Evolutionary conservation across 2,329 filamentous ascomycete species (phyloP).

Genomic region (Phyllosticta paracitricarpa): DNA sequence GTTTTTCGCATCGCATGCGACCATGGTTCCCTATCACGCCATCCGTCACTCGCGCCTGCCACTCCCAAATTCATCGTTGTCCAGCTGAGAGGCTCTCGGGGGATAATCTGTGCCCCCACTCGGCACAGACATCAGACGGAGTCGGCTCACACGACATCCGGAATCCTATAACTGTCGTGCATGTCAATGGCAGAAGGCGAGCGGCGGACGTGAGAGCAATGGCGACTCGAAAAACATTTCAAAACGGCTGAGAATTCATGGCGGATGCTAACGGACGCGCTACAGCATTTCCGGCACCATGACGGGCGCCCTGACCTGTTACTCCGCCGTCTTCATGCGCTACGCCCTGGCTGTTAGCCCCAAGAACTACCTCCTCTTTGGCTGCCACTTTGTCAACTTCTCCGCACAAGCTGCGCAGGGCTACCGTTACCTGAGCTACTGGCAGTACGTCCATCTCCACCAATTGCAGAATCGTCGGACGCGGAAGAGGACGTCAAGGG

Average conservation of each 20-base stretch:
- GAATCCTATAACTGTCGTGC: neutral
- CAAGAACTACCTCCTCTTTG: slow-evolving; percentile 58
- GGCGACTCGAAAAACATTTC: neutral
- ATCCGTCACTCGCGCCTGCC: neutral
- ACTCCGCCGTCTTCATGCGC: slow-evolving; percentile 57
- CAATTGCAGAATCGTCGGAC: neutral
- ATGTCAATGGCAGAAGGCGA: neutral
- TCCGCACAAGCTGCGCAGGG: slow-evolving; percentile 50
- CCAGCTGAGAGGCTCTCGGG: neutral
- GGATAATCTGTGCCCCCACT: neutral
- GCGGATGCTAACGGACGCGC: neutral
- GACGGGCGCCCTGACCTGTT: slow-evolving; percentile 51
- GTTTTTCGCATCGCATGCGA: neutral
- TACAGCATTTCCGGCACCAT: slow-evolving; percentile 54
- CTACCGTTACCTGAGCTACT: slow-evolving; percentile 53
- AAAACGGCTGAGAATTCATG: neutral
- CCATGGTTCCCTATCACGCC: neutral
- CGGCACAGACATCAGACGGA: neutral
- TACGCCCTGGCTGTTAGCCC: slow-evolving; percentile 55
- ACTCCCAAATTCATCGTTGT: neutral
- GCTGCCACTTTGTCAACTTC: slow-evolving; percentile 58
- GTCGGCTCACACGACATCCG: neutral
- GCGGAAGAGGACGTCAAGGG: neutral
- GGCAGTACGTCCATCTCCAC: slow-evolving; percentile 29
- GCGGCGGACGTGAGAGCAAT: neutral